Conservation (phyloP, 805 yeast genomes). For the Hanseniaspora vineae region DNA sequence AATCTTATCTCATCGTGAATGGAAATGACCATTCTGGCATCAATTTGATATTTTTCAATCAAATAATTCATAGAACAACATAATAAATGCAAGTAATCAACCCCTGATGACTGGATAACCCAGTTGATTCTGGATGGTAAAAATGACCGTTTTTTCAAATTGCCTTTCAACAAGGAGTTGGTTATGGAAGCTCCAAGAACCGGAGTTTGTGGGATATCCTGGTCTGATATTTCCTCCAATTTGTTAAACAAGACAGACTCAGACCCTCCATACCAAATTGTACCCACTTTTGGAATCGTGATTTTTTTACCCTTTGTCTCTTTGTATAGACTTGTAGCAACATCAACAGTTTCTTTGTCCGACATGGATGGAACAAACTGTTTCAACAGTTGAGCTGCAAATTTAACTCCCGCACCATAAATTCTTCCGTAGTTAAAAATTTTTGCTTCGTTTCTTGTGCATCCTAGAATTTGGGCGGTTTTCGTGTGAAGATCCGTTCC, state of each 20-base stretch:
- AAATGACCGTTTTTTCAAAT: conserved; percentile 53
- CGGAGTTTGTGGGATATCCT: conserved; percentile 74
- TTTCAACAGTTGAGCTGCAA: conserved; percentile 72
- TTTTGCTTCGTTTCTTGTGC: conserved; percentile 84
- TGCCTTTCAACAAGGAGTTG: conserved; percentile 54
- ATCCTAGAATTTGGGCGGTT: conserved; percentile 81
- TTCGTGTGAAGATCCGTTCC: conserved; percentile 94
- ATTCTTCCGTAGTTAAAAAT: conserved; percentile 94
- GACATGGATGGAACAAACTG: conserved; percentile 65
- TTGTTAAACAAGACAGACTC: conserved; percentile 87
- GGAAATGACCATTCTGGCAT: conserved; percentile 71
- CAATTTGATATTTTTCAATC: conserved; percentile 44
- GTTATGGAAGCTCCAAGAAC: conserved; percentile 90
- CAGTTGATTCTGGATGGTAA: conserved; percentile 89
- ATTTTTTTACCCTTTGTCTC: conserved; percentile 65
- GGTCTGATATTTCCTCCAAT: conserved; percentile 76
- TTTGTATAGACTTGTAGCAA: conserved; percentile 57
- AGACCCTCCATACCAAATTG: conserved; percentile 74
- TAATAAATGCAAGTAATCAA: conserved; percentile 80
- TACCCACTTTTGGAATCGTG: conserved; percentile 4
- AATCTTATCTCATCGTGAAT: conserved; percentile 94
- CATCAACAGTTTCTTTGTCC: conserved; percentile 50
- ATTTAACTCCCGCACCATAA: conserved; percentile 92
- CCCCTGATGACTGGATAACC: conserved; percentile 98
- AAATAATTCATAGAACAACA: conserved; percentile 82